Evolutionary conservation across 495 filamentous ascomycete species (phyloP).

Genomic region (Ramalina intermedia): DNA sequence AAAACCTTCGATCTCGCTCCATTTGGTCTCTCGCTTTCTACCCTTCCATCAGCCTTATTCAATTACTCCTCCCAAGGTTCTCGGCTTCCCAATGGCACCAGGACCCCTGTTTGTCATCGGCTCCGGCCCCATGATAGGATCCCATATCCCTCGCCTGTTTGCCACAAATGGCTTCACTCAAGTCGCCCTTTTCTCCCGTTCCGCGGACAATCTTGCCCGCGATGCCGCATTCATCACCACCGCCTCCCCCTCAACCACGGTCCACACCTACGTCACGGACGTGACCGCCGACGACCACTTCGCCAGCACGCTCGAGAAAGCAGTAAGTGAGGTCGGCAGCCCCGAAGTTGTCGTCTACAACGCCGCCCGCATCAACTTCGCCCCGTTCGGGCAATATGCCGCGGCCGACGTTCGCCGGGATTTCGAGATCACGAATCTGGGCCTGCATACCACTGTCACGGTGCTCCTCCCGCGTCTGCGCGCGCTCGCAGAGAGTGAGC

Average conservation of each 20-base stretch:
- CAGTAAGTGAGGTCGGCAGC: slow-evolving; percentile 4
- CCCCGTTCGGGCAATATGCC: slow-evolving; percentile 7
- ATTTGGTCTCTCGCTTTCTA: background rate
- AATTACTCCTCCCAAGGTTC: background rate
- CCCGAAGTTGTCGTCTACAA: slow-evolving; percentile 13
- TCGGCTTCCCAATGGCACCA: background rate
- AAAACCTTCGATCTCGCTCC: background rate
- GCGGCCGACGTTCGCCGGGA: slow-evolving; percentile 6
- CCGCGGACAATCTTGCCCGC: slow-evolving; percentile 1
- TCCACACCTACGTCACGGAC: slow-evolving; percentile 7
- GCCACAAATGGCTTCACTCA: slow-evolving; percentile 3
- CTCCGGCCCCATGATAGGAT: slow-evolving; percentile 7
- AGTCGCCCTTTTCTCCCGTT: slow-evolving; percentile 10
- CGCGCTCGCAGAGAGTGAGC: slow-evolving; percentile 27
- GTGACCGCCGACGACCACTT: slow-evolving; percentile 4
- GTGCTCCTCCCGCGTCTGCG: slow-evolving; percentile 46
- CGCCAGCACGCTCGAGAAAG: slow-evolving; percentile 6
- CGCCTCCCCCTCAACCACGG: slow-evolving; percentile 2
- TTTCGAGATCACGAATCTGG: slow-evolving; percentile 12
- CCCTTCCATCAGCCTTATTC: background rate
- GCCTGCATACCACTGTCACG: slow-evolving; percentile 24
- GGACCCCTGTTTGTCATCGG: slow-evolving; percentile 3
- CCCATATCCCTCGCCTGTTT: slow-evolving; percentile 4
- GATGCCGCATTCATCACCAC: slow-evolving; percentile 5
- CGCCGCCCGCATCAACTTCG: slow-evolving; percentile 10